Evolutionary conservation across 306 rosid genomes (phyloP), one percentile per base, ranked within the genome.

Genomic region (Vicia villosa): DNA sequence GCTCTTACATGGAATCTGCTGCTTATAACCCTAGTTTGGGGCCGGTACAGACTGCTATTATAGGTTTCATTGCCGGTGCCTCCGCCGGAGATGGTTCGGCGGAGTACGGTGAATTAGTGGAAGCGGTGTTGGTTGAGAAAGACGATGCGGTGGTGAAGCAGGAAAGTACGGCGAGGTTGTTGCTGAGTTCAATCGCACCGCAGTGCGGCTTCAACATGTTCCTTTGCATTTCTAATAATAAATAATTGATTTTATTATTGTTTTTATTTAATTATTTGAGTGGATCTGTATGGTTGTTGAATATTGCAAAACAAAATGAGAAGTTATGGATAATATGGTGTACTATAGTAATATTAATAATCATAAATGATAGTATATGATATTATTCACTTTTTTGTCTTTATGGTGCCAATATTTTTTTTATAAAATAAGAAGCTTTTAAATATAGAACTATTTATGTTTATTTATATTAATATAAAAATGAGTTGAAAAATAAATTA

Each of bases 1-100:
- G 98, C 30, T 80, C 89, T 26, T 94, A 94, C 5, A 68, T 77
- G 80, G 98, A 94, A 54, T 94, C 98, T 0, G 98, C 98, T 0
- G 98, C 98, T 4, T 87, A 86, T 70, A 94, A 94, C 37, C 98
- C 98, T 1, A 88, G 97, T 77, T 9, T 94, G 77, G 96, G 98
- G 3, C 98, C 98, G 0, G 87, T 83, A 1, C 88, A 86, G 80
- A 76, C 96, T 3, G 98, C 98, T 0, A 0, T 94, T 13, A 84
- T 94, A 8, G 86, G 85, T 1, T 94, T 66, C 47, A 75, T 94
- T 0, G 82, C 84, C 38, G 54, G 52, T 2, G 87, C 84, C 38
- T 52, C 37, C 1, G 87, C 77, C 10, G 83, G 75, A 26, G 37
- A 26, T 0, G 30, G 7, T 12, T 89, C 86, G 0, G 87, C 68